Evolutionary conservation across 2,329 filamentous ascomycete genomes (phyloP).

Genomic region (Annulohypoxylon truncatum): DNA sequence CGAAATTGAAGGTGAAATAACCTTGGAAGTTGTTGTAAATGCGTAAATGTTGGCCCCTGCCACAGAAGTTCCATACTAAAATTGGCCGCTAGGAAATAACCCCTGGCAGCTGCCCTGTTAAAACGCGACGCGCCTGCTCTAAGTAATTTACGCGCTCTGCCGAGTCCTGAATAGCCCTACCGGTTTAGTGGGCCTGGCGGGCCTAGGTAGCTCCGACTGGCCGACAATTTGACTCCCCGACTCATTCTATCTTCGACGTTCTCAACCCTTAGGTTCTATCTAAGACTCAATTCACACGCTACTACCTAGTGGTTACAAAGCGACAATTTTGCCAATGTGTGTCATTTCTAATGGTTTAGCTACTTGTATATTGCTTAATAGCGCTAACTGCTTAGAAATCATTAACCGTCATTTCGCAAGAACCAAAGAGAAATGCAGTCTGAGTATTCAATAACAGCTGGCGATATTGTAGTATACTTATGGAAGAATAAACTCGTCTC

Average conservation of each 20-base stretch:
- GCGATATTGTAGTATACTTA: background rate
- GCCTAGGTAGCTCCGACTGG: background rate
- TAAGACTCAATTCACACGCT: too few species aligned
- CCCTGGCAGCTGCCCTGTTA: constrained; percentile 5
- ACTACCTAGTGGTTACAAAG: too few species aligned
- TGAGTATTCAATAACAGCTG: background rate
- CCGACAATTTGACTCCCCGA: background rate
- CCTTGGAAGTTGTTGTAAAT: background rate
- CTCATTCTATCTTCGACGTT: background rate
- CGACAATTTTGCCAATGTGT: too few species aligned
- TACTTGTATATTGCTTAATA: too few species aligned
- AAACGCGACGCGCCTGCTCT: constrained; percentile 31
- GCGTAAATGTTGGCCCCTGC: background rate
- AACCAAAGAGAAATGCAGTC: background rate
- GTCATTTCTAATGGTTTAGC: too few species aligned
- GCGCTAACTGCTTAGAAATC: too few species aligned
- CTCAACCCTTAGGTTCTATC: too few species aligned
- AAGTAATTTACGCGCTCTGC: constrained; percentile 37
- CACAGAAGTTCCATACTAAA: constrained; percentile 14
- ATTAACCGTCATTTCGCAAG: background rate
- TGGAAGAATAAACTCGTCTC: background rate
- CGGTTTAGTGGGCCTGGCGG: background rate
- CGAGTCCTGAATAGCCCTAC: background rate
- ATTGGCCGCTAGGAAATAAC: background rate
- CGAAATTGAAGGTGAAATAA: background rate